These are phyloP conservation scores for Cladosporium sp. DNA, from an alignment of 2,329 filamentous ascomycete species.

Conservation along the genomic window DNA sequence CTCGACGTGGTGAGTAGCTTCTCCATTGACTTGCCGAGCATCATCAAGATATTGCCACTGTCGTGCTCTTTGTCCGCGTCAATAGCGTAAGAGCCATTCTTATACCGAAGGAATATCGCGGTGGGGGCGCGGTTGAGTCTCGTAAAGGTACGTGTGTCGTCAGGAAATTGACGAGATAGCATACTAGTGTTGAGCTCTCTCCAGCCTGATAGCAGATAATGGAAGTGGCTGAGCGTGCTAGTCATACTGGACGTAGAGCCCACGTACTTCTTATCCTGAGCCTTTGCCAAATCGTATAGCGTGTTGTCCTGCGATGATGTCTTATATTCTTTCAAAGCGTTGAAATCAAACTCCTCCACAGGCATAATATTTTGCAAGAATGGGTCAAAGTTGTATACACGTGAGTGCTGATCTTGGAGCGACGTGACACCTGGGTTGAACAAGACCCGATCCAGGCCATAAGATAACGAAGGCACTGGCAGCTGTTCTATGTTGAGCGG, in stretches of 20 bases:
- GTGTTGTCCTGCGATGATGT: conserved; percentile 81
- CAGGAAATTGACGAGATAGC: conserved; percentile 64
- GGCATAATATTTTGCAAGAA: conserved; percentile 94
- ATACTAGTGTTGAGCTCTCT: conserved; percentile 63
- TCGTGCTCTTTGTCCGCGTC: conserved; percentile 95
- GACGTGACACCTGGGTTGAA: conserved; percentile 94
- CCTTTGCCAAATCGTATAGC: conserved; percentile 64
- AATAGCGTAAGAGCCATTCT: conserved; percentile 85
- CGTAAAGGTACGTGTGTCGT: conserved; percentile 65
- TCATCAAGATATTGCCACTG: conserved; percentile 76
- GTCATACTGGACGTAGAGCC: conserved; percentile 99
- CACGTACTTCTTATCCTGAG: conserved; percentile 72
- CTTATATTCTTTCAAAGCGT: conserved; percentile 78
- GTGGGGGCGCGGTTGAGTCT: conserved; percentile 66
- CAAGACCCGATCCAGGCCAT: conserved; percentile 81
- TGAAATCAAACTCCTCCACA: conserved; percentile 85
- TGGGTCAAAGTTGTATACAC: conserved; percentile 94
- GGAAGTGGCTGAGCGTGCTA: conserved; percentile 78
- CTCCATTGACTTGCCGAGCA: conserved; percentile 94
- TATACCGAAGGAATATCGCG: conserved; percentile 76
- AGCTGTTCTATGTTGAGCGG: conserved; percentile 43
- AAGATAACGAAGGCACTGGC: conserved; percentile 60
- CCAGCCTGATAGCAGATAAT: conserved; percentile 84
- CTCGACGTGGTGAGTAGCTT: conserved; percentile 83
- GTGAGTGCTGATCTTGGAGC: conserved; percentile 80